phyloP scores from a whole-genome alignment of 768 basidiomycete genomes.

The Naematelia aurantialba region DNA sequence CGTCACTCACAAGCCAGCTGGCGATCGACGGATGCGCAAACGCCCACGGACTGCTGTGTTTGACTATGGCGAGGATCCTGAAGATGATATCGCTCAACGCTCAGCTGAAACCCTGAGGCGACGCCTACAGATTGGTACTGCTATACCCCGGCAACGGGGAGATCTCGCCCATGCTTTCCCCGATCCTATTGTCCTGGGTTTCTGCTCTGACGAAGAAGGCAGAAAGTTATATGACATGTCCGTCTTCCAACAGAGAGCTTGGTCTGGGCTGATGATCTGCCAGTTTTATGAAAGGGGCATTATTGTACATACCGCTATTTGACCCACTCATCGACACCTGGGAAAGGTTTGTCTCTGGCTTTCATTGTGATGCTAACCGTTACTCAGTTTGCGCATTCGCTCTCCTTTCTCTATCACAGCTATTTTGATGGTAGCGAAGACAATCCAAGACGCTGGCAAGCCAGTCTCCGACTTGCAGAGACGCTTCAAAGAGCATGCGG shows the following conservation, averaged over 20 bases:
- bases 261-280: conserved; percentile 2
- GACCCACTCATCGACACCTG: conserved; percentile 40
- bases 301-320: conserved; percentile 36
- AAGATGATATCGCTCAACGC: conserved; percentile 9
- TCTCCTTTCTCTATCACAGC: conserved; percentile 40
- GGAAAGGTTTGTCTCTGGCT: conserved; percentile 27
- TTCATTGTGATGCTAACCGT: not conserved
- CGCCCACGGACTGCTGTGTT: too few relatives aligned
- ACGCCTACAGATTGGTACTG: conserved; percentile 12
- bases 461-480: conserved; percentile 28
- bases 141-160: too few relatives aligned
- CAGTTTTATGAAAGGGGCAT: conserved; percentile 35
- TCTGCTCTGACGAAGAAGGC: conserved; percentile 24
- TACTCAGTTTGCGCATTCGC: conserved; percentile 29
- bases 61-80: too few relatives aligned
- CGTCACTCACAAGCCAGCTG: too few relatives aligned
- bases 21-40: too few relatives aligned
- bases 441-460: conserved; percentile 27
- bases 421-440: conserved; percentile 26
- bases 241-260: conserved; percentile 11
- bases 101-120: conserved; percentile 5
- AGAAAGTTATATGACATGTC: conserved; percentile 33
- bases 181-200: too few relatives aligned
- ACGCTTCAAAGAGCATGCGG: conserved; percentile 31
- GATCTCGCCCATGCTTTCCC: too few relatives aligned